Base-by-base conservation (phyloP, 768 basidiomycete genomes). In the Tremella fuciformis region DNA sequence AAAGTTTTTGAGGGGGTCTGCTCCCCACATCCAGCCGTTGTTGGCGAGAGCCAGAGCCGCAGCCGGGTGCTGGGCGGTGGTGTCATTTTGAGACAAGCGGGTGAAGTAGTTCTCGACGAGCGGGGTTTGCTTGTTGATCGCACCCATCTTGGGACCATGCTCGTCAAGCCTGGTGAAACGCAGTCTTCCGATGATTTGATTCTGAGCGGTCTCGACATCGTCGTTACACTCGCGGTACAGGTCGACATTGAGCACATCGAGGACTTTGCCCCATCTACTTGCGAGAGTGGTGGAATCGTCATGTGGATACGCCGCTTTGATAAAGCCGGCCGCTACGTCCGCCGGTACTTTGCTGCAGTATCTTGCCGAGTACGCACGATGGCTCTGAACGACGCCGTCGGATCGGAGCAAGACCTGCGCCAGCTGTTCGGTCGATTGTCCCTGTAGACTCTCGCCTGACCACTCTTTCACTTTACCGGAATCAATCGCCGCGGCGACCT, bases 11-110 rank as follows among this genome's bases (percentile, higher is more conserved):
- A 98, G 82, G 0, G 96, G 94, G 71, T 99, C 86, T 1, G 94
- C 93, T 63, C 87, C 80, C 94, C 96, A 99, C 64, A 99, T 91
- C 96, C 96, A 99, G 2, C 96, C 96, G 73, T 99, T 99, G 78
- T 98, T 97, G 4, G 94, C 96, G 25, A 99, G 80, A 1, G 88
- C 86, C 71, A 91, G 88, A 13, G 82, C 79, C 15, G 69, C 62
- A 3, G 81, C 79, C 49, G 84, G 80, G 53, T 80, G 79, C 61
- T 81, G 81, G 26, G 70, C 54, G 0, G 81, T 81, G 3, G 62
- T 68, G 13, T 57, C 62, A 60, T 80, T 80, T 22, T 82, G 39
- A 63, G 80, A 80, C 13, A 97, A 76, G 22, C 91, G 86, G 1
- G 92, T 97, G 78, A 99, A 99, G 79, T 97, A 97, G 2, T 83